A percentile compares a stretch with the other conserved stretches of the same genome.
Evolutionary conservation across 495 filamentous ascomycete genomes (phyloP).

Genomic region (Astrothelium macrocarpum): DNA sequence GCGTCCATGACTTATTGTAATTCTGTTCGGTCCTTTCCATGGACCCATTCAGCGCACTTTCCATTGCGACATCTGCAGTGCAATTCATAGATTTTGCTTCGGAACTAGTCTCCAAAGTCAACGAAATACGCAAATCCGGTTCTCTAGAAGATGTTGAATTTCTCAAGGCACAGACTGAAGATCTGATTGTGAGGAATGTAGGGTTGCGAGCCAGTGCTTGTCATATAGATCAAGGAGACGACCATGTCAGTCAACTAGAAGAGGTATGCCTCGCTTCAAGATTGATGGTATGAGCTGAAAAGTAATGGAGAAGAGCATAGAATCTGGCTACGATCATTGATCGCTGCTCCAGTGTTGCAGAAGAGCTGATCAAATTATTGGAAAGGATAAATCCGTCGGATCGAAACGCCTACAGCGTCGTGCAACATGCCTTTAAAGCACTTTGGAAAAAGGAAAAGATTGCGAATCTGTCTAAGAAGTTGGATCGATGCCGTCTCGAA

Average conservation of each 20-base stretch:
- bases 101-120: background rate
- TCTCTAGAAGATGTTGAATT: background rate
- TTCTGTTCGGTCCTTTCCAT: background rate
- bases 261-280: background rate
- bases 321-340: background rate
- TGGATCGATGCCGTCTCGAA: background rate
- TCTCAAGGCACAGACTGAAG: background rate
- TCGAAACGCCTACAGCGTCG: background rate
- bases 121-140: background rate
- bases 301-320: background rate
- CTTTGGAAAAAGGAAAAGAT: background rate
- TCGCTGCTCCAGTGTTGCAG: background rate
- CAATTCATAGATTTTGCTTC: background rate
- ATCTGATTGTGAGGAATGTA: background rate
- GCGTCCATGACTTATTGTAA: too few species aligned
- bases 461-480: background rate
- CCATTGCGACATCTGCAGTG: background rate
- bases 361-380: background rate
- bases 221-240: background rate
- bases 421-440: background rate
- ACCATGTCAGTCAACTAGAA: background rate
- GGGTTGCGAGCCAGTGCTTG: background rate
- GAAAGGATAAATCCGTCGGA: background rate
- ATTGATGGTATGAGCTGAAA: background rate
- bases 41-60: background rate